phyloP scores from a whole-genome alignment of 2,329 filamentous ascomycete genomes.

The Aspergillus alliaceus region DNA sequence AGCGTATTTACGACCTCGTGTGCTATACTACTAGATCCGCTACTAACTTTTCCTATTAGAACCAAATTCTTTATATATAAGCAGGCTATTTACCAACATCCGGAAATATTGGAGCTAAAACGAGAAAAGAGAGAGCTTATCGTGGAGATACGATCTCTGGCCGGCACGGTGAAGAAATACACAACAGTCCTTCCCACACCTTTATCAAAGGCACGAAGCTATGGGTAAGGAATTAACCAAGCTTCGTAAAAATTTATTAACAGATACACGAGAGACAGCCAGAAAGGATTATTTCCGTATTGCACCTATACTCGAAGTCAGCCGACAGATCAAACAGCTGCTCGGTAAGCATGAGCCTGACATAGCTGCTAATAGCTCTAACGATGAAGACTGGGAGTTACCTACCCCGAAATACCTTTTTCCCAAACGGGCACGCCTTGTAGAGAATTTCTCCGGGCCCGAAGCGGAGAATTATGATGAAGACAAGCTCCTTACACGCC shows the following conservation, averaged over 20 bases:
- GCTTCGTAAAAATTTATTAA: conserved; percentile 21
- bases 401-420: conserved; percentile 25
- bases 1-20: conserved; percentile 9
- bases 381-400: conserved; percentile 72
- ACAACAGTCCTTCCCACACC: conserved; percentile 16
- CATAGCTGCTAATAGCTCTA: conserved; percentile 68
- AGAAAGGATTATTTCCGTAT: conserved; percentile 28
- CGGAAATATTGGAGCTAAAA: conserved; percentile 20
- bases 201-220: conserved; percentile 24
- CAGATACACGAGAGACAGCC: conserved; percentile 19
- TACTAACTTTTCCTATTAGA: conserved; percentile 16
- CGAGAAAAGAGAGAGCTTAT: conserved; percentile 27
- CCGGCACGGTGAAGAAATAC: conserved; percentile 22
- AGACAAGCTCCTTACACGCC: conserved; percentile 25
- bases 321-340: conserved; percentile 27
- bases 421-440: conserved; percentile 20
- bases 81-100: conserved; percentile 19
- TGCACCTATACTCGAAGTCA: conserved; percentile 24
- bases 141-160: conserved; percentile 26
- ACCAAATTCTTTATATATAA: conserved; percentile 31
- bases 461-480: conserved; percentile 25
- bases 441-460: conserved; percentile 28
- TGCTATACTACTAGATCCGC: background rate
- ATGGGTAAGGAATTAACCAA: conserved; percentile 18
- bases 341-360: conserved; percentile 46